Evolutionary conservation across 495 filamentous ascomycete genomes (phyloP), one percentile per base, ranked within the genome.

Genomic region (Achaetomiella virescens): DNA sequence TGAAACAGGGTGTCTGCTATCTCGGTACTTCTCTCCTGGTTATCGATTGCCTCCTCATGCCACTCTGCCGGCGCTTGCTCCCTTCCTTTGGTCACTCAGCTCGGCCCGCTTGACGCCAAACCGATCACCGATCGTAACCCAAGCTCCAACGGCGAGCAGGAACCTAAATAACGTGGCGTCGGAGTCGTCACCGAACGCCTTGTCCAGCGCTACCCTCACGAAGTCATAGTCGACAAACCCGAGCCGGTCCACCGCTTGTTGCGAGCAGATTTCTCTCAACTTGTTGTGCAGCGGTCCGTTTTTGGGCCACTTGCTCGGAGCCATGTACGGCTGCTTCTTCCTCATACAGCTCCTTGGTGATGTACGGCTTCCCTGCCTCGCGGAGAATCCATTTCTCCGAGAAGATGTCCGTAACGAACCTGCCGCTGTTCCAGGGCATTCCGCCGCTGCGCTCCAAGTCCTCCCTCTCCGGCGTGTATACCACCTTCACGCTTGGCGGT

Each of bases 331-430:
- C 48, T 78, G 66, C 63, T 81, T 80, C 59, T 54, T 68, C 14
- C 75, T 65, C 61, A 53, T 77, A 78, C 9, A 81, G 55, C 62
- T 82, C 77, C 21, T 74, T 61, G 0, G 78, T 80, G 50, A 82
- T 64, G 54, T 74, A 80, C 1, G 77, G 77, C 55, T 65, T 69
- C 37, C 59, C 65, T 0, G 79, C 79, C 48, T 80, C 71, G 3
- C 75, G 70, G 22, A 81, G 66, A 48, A 81, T 74, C 63, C 73
- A 77, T 48, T 80, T 80, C 60, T 79, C 76, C 6, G 58, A 55
- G 37, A 76, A 70, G 0, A 20, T 2, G 24, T 41, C 12, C 9
- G 35, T 14, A 27, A 42, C 38, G 37, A 37, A 20, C 4, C 31
- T 36, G 17, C 17, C 42, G 25, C 12, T 17, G 1, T 17, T 31